phyloP scores from a whole-genome alignment of 345 rosid genomes.

The Ceriops decandra region DNA sequence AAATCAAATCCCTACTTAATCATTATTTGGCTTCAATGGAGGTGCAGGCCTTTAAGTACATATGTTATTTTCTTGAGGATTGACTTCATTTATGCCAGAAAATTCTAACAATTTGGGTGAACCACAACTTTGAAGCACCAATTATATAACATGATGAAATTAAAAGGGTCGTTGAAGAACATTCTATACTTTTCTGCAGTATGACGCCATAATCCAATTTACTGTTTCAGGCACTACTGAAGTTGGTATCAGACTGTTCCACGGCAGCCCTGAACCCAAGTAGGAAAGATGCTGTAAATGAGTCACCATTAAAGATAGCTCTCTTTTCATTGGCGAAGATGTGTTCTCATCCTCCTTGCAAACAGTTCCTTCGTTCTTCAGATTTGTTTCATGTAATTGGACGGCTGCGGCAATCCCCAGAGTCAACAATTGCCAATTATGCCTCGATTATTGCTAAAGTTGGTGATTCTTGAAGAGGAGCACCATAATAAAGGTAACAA shows the following conservation, averaged over 20 bases:
- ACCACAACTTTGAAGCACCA: too few species aligned
- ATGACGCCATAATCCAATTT: background rate
- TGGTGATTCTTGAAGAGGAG: conserved; percentile 37
- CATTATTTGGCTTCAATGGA: too few species aligned
- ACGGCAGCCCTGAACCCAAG: conserved; percentile 64
- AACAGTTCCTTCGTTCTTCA: conserved; percentile 61
- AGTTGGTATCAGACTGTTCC: conserved; percentile 71
- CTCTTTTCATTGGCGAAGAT: conserved; percentile 92
- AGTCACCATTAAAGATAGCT: conserved; percentile 86
- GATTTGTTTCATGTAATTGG: conserved; percentile 72
- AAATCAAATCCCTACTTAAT: too few species aligned
- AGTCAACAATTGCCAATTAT: conserved; percentile 71
- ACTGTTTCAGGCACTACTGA: conserved; percentile 62
- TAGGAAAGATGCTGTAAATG: conserved; percentile 61
- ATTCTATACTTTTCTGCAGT: too few species aligned
- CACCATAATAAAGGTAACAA: background rate
- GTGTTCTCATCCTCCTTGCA: conserved; percentile 77
- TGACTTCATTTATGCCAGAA: too few species aligned
- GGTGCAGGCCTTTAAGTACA: background rate
- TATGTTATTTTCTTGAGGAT: background rate
- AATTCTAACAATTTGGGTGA: too few species aligned
- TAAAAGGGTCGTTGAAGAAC: too few species aligned
- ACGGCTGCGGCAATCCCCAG: conserved; percentile 83
- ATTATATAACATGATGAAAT: too few species aligned
- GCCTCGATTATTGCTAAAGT: conserved; percentile 75